A percentile compares a stretch with the other conserved stretches of the same genome.
These are phyloP conservation scores for Colletotrichum liriopes DNA, from an alignment of 2,329 filamentous ascomycete genomes.

Conservation along the genomic window DNA sequence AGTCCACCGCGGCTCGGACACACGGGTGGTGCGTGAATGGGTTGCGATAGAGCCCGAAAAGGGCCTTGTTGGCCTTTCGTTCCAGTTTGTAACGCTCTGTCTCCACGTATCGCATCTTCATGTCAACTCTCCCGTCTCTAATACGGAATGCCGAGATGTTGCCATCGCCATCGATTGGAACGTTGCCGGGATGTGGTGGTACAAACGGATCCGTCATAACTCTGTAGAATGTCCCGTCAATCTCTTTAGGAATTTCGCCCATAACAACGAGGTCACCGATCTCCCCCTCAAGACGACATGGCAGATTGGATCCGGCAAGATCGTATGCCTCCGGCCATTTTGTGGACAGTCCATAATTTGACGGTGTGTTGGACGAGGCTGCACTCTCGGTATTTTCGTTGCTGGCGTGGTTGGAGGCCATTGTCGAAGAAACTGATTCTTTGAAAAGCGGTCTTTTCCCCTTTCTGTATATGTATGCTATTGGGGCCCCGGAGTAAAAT, in stretches of 20 bases:
- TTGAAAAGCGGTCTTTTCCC: not conserved
- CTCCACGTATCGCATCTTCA: constrained; percentile 56
- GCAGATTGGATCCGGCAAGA: constrained; percentile 11
- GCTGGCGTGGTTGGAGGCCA: constrained; percentile 8
- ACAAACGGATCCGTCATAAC: constrained; percentile 60
- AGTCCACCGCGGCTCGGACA: constrained; percentile 52
- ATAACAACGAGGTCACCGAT: constrained; percentile 41
- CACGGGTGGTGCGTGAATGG: constrained; percentile 55
- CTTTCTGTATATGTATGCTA: not conserved
- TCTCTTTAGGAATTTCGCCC: constrained; percentile 44
- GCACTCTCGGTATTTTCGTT: not conserved
- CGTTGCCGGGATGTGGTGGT: constrained; percentile 52
- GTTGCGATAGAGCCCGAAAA: constrained; percentile 58
- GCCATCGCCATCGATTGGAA: constrained; percentile 58
- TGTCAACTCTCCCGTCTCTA: constrained; percentile 51
- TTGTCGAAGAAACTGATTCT: not conserved
- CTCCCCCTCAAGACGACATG: constrained; percentile 37
- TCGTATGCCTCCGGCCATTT: constrained; percentile 24
- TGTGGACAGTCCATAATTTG: constrained; percentile 5
- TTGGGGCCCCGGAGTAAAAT: not conserved
- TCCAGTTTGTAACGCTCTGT: constrained; percentile 59
- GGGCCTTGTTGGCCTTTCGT: constrained; percentile 52
- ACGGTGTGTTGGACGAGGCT: not conserved
- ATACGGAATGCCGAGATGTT: constrained; percentile 56
- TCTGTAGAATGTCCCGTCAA: constrained; percentile 48